Evolutionary conservation across 2,329 filamentous ascomycete genomes (phyloP), one percentile per base, ranked within the genome.

Genomic region (Colletotrichum sp.): DNA sequence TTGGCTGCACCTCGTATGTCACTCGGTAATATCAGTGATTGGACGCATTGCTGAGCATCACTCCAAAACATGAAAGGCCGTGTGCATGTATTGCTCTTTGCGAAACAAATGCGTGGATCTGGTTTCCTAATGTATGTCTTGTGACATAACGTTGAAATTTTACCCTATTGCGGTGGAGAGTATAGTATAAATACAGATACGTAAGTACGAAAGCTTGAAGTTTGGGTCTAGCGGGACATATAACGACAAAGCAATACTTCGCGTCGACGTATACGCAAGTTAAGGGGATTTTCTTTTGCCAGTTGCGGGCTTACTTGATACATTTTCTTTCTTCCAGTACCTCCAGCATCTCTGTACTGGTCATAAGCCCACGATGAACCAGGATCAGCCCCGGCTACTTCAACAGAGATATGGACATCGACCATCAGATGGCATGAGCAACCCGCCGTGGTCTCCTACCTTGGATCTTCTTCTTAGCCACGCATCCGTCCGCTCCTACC

Each of bases 401-500:
- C 60, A 63, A 32, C 12, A 63, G n/a, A 63, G 30, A 63, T 63
- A 36, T 30, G n/a, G 60, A 12, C 24, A n/a, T 34, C 12, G 5
- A 63, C 28, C 0, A 63, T 2, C 8, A 0, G 59, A 63, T 12
- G 59, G 18, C 28, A 18, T 34, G 59, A 34, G 24, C 1, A 21
- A 34, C 18, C 5, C n/a, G 28, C 2, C 18, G 1, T 63, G 59
- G 59, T 63, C 28, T 16, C 59, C 18, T n/a, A 34, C 59, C 1
- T 34, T 63, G 3, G 5, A 28, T 30, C 59, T 55, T 30, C 16
- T 84, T 4, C 79, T 84, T 13, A 76, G 75, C 18, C 83, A 84
- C 76, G 78, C 78, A 72, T 84, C 82, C 2, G 78, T 82, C 24
- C 81, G 83, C 21, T 68, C 79, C 16, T 84, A 83, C 49, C 69